Conservation (phyloP, 441 rosid genomes). For the Aquilaria agallochum region DNA sequence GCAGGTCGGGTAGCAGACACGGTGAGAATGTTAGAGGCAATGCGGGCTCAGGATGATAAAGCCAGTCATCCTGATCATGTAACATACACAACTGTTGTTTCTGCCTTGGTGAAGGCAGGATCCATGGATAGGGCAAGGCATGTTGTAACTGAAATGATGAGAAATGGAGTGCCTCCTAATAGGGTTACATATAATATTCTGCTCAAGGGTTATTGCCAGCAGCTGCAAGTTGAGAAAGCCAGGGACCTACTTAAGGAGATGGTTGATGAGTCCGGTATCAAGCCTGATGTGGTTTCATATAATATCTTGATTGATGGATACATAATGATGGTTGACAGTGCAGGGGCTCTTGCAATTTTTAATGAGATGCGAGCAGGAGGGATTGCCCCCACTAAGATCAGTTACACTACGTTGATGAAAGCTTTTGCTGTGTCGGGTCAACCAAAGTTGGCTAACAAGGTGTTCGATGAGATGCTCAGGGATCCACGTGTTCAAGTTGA, state of each 20-base stretch:
- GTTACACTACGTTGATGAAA: conserved; percentile 97
- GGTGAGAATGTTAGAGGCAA: conserved; percentile 82
- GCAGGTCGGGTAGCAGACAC: conserved; percentile 68
- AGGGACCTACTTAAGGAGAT: conserved; percentile 74
- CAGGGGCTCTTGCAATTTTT: conserved; percentile 76
- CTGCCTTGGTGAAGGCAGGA: conserved; percentile 80
- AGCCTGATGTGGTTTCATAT: conserved; percentile 90
- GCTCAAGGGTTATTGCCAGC: conserved; percentile 88
- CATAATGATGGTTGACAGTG: conserved; percentile 73
- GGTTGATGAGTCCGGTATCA: conserved; percentile 47
- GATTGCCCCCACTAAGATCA: conserved; percentile 84
- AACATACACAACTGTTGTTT: conserved; percentile 83
- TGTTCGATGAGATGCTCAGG: conserved; percentile 81
- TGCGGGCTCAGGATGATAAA: conserved; percentile 63
- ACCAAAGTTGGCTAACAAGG: conserved; percentile 84
- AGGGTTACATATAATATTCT: conserved; percentile 83
- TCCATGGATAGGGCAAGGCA: conserved; percentile 78
- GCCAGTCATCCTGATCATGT: conserved; percentile 86
- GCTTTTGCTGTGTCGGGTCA: conserved; percentile 85
- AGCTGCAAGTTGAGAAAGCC: conserved; percentile 61
- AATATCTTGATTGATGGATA: conserved; percentile 89
- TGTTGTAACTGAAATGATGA: conserved; percentile 81
- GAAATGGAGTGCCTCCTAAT: conserved; percentile 79
- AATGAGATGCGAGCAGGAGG: conserved; percentile 84
- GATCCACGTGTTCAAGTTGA: conserved; percentile 85